Evolutionary conservation across 768 basidiomycete species (phyloP), one percentile per base, ranked within the genome.

Genomic region (Mycena rebaudengoi): DNA sequence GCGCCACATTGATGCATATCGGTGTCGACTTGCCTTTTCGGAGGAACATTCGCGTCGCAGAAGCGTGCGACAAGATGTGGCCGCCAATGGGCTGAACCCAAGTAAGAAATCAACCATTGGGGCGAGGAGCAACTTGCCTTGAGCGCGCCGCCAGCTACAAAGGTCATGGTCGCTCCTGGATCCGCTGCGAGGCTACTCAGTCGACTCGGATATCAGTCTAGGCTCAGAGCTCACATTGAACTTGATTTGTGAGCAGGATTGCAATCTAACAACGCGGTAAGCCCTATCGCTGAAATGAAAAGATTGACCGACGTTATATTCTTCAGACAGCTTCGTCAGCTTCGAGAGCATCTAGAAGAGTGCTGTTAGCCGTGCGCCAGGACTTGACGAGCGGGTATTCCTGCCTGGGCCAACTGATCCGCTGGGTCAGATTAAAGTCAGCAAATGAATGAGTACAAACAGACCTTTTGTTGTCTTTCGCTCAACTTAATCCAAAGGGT

Each of bases 91-190:
- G 94, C 77, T 64, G 40, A 18, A 23, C 13, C 43, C 41, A 35
- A 23, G 26, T 61, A 25, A 61, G 33, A 10, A 13, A 28, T 21
- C 20, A 35, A 30, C 20, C n/a, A 7, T 12, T 39, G 70, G 85
- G 1, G 86, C 85, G 28, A 87, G 74, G 58, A 86, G 85, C 61
- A 0, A 85, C 85, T 21, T 40, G 55, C 60, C 60, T 97, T 97
- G 37, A 96, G 83, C 20, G 92, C 93, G 32, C 95, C 93, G 39
- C 95, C 96, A 25, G 95, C 96, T 40, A 96, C 96, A 71, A 98
- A 98, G 50, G 94, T 94, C 90, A 93, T 93, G 3, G 92, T 94
- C 49, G 95, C 96, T 49, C 96, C 96, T 21, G 96, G 96, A 74
- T 98, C 96, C 62, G 96, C 93, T 93, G 71, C 46, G 41, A 45